A percentile compares a stretch with the other conserved stretches of the same genome.
Conservation (phyloP, 202 grass and related monocot species). For the Schoenoplectus triqueter region DNA sequence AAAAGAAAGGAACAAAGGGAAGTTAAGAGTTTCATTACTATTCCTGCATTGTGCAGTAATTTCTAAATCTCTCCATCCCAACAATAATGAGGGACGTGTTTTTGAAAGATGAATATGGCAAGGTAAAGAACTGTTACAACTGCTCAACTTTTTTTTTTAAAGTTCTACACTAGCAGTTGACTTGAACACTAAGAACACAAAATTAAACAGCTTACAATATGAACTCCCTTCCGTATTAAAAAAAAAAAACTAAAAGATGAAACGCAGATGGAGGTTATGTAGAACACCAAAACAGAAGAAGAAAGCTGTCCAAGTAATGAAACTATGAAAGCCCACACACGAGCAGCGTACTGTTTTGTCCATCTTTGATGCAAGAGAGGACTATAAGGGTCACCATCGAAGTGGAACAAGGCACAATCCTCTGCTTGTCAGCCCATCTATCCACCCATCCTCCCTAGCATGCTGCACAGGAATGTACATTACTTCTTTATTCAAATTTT, state of each 20-base stretch:
- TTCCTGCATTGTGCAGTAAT: not conserved
- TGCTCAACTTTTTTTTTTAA: not conserved
- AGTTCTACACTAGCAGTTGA: not conserved
- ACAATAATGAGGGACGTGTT: not conserved
- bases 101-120: not conserved
- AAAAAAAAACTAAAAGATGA: not conserved
- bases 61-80: not conserved
- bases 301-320: not conserved
- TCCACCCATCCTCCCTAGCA: not conserved
- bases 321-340: not conserved
- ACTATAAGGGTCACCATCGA: not conserved
- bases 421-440: not conserved
- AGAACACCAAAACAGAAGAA: not conserved
- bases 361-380: not conserved
- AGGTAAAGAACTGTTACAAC: not conserved
- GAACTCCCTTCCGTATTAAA: not conserved
- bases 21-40: not conserved
- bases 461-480: not conserved
- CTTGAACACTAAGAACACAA: not conserved
- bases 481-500: not conserved
- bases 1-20: not conserved
- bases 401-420: slow-evolving; percentile 8
- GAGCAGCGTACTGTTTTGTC: not conserved
- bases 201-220: not conserved
- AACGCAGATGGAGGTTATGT: not conserved